Base-by-base conservation (phyloP, 345 rosid species). In the Physaria fendleri region DNA sequence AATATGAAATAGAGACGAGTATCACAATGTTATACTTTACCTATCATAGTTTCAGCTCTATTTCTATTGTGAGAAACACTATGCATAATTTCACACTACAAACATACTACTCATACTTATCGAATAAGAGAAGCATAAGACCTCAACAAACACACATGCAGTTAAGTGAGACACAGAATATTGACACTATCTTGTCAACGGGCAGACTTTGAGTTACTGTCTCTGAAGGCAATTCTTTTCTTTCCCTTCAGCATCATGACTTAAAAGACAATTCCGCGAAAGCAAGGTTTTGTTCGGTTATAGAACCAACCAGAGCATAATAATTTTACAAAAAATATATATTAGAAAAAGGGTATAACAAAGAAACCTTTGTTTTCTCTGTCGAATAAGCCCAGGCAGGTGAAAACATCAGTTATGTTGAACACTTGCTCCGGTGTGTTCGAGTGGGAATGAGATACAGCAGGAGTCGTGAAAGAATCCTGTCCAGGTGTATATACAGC, bases 331-430 rank as follows among this genome's bases (percentile, higher is more conserved):
- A 63, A 24, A 41, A 62, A 62, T 2, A 30, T n/a, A 33, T n/a
- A 17, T 23, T 2, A 6, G 9, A 22, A 53, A 29, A 40, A 13
- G n/a, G 29, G 52, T 35, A 32, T 17, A 12, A 59, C 42, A 15
- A 20, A 21, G 16, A 60, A 24, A 89, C 97, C 99, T 93, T 93
- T 6, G 99, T 87, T 67, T 76, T 82, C 73, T 93, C 90, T 38
- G 75, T 71, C 58, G 90, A 78, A 74, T 76, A 87, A 53, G 91
- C 88, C 93, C 91, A 85, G 24, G 79, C 74, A 68, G 94, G 95
- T 53, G 97, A 85, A 85, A 47, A 93, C 73, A 71, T 83, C 99
- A 24, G 90, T 85, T 56, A 89, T 79, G 71, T 44, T 71, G 82
- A 89, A 93, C 71, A 74, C 61, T 43, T 83, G 83, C 62, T 77